Conservation (phyloP, 2,329 filamentous ascomycete genomes). For the Talaromyces sp. region DNA sequence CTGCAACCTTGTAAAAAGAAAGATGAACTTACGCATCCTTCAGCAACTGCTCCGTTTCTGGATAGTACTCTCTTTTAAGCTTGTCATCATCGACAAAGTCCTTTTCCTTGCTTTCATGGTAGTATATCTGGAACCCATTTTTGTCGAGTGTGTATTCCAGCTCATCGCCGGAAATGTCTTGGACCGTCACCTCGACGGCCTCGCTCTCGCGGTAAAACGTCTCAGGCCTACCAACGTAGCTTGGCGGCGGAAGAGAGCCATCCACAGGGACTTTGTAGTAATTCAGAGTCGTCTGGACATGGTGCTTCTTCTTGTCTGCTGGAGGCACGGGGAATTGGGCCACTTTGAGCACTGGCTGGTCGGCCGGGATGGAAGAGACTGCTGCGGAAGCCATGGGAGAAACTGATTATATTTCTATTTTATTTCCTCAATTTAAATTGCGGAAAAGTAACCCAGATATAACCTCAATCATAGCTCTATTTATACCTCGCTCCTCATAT, state of each 20-base stretch:
- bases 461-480: background rate
- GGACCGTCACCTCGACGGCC: slow-evolving; percentile 32
- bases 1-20: background rate
- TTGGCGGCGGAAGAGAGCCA: slow-evolving; percentile 37
- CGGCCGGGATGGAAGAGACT: slow-evolving; percentile 17
- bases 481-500: background rate
- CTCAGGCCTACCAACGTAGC: slow-evolving; percentile 29
- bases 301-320: slow-evolving; percentile 19
- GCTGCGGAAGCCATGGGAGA: slow-evolving; percentile 25
- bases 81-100: slow-evolving; percentile 37
- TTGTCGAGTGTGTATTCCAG: slow-evolving; percentile 41
- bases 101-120: slow-evolving; percentile 33
- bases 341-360: slow-evolving; percentile 6
- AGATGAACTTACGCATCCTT: slow-evolving; percentile 30
- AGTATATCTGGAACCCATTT: slow-evolving; percentile 41
- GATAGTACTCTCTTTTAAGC: slow-evolving; percentile 40
- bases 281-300: slow-evolving; percentile 41
- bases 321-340: slow-evolving; percentile 11
- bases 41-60: slow-evolving; percentile 42
- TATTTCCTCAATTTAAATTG: background rate
- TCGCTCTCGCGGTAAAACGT: slow-evolving; percentile 39
- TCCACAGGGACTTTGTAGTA: slow-evolving; percentile 41
- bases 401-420: background rate
- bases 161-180: slow-evolving; percentile 38
- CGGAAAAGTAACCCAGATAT: background rate